These are phyloP conservation scores for Xenoacremonium recifei DNA, from an alignment of 2,329 filamentous ascomycete genomes.

Conservation along the genomic window DNA sequence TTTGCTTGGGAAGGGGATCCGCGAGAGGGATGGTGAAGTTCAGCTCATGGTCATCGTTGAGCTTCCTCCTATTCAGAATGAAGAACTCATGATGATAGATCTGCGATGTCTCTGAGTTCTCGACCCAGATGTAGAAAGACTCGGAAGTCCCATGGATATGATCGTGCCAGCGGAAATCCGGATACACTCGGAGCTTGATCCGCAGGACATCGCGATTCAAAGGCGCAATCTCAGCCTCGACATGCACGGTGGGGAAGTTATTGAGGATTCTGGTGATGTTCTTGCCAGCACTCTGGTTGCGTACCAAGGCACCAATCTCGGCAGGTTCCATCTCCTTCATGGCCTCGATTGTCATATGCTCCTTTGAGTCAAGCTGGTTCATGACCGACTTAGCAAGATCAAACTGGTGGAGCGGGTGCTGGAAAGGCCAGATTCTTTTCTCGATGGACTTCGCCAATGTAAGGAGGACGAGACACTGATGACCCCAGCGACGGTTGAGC, in stretches of 20 bases:
- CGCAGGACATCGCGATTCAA: constrained; percentile 91
- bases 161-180: constrained; percentile 94
- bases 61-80: constrained; percentile 83
- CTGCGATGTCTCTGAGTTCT: constrained; percentile 95
- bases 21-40: constrained; percentile 96
- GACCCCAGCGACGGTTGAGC: constrained; percentile 90
- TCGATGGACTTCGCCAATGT: constrained; percentile 97
- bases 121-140: constrained; percentile 98
- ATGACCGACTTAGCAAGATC: constrained; percentile 83
- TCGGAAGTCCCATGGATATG: constrained; percentile 90
- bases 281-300: constrained; percentile 84
- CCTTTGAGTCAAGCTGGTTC: constrained; percentile 80
- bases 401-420: constrained; percentile 94
- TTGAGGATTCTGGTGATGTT: constrained; percentile 78
- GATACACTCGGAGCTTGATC: constrained; percentile 82
- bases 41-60: constrained; percentile 94
- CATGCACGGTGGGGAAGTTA: constrained; percentile 87
- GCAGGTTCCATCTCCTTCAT: constrained; percentile 90
- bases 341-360: constrained; percentile 72
- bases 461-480: constrained; percentile 87
- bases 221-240: constrained; percentile 93
- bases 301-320: constrained; percentile 87
- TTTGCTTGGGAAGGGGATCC: constrained; percentile 90
- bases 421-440: constrained; percentile 90
- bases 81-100: constrained; percentile 99